A percentile compares a stretch with the other conserved stretches of the same genome.
These are phyloP conservation scores for Coemansia nantahalensis DNA, from an alignment of 192 early-diverging fungal species.

Conservation along the genomic window DNA sequence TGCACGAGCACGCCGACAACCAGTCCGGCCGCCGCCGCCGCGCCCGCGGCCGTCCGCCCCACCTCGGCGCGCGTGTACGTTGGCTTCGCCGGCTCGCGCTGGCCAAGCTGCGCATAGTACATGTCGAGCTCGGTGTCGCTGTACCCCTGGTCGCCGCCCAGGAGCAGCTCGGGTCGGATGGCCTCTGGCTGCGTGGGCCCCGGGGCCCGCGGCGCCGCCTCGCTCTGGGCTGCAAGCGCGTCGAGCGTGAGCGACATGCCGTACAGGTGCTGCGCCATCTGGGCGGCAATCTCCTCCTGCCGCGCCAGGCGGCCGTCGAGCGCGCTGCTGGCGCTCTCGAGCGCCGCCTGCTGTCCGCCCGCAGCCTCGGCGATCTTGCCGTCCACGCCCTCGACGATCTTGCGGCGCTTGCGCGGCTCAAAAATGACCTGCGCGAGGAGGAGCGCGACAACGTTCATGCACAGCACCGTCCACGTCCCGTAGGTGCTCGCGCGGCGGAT, in stretches of 20 bases:
- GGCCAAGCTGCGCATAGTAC: constrained; percentile 30
- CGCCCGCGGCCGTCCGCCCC: constrained; percentile 19
- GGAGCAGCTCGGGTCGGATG: too few relatives aligned
- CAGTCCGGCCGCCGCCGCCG: constrained; percentile 15
- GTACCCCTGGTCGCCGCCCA: constrained; percentile 15
- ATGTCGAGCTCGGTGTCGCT: constrained; percentile 46
- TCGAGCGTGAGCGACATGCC: constrained; percentile 17
- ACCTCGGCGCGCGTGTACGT: constrained; percentile 20
- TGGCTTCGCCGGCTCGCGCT: too few relatives aligned
- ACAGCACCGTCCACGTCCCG: constrained; percentile 70
- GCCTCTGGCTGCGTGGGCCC: too few relatives aligned
- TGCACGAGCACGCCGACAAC: constrained; percentile 4
- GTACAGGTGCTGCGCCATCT: constrained; percentile 19
- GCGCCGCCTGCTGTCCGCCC: constrained; percentile 41
- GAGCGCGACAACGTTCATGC: constrained; percentile 64
- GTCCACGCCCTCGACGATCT: constrained; percentile 68
- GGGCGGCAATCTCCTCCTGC: constrained; percentile 13
- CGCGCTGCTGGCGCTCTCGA: background rate
- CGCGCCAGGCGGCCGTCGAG: constrained; percentile 7
- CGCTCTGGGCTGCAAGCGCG: too few relatives aligned
- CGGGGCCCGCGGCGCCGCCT: too few relatives aligned
- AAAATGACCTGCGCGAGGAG: constrained; percentile 70
- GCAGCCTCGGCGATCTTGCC: constrained; percentile 52
- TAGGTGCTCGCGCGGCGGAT: constrained; percentile 74
- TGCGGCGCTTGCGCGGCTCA: constrained; percentile 66